Percentiles rank a stretch among this genome's conserved stretches.
Evolutionary conservation across 2,329 filamentous ascomycete species (phyloP).

Genomic region (Botrytis galanthina): DNA sequence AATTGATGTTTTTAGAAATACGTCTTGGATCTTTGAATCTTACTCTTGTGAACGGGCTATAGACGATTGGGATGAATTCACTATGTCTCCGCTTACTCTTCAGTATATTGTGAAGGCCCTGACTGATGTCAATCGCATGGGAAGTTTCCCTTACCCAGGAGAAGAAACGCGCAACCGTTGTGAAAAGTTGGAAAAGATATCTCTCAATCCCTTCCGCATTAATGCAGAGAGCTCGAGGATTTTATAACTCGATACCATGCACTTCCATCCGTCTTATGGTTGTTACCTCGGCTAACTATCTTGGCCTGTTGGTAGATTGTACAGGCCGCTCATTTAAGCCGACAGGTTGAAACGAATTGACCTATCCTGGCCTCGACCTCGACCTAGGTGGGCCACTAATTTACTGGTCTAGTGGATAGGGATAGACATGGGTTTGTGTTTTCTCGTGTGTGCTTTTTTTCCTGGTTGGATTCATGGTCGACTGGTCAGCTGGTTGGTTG

Average conservation of each 20-base stretch:
- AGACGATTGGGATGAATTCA: background rate
- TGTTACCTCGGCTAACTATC: background rate
- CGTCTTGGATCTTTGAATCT: background rate
- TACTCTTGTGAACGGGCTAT: background rate
- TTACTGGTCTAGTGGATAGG: background rate
- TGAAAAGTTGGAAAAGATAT: background rate
- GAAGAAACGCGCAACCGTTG: background rate
- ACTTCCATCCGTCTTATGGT: background rate
- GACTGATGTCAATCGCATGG: fast-evolving
- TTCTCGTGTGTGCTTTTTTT: background rate
- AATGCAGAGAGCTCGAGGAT: background rate
- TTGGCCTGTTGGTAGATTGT: background rate
- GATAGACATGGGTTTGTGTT: background rate
- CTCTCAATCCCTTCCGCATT: background rate
- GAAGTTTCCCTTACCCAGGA: background rate
- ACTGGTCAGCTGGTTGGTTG: background rate
- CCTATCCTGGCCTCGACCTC: background rate
- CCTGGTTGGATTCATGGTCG: background rate
- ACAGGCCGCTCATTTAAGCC: background rate
- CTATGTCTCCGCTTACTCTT: fast-evolving
- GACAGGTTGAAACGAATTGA: background rate
- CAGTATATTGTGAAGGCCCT: background rate
- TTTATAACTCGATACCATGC: background rate
- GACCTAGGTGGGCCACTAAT: background rate
- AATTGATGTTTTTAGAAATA: background rate